phyloP scores from a whole-genome alignment of 768 basidiomycete species.

The Amanita rubescens region DNA sequence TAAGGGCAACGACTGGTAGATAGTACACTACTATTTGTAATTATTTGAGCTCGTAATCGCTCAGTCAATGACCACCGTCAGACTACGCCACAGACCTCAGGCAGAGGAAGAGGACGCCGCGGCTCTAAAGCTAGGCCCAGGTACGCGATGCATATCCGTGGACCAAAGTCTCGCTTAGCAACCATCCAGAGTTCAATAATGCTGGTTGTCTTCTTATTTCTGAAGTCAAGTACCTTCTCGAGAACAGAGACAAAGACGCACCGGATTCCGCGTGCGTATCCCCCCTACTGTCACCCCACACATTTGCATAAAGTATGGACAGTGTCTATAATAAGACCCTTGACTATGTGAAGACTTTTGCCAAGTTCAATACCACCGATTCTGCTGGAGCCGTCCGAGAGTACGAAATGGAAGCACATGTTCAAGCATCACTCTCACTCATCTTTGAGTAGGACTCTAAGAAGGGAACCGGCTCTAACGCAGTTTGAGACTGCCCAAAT shows the following conservation, averaged over 20 bases:
- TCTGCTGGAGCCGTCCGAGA: slow-evolving; percentile 82
- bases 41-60: neutral
- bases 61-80: slow-evolving; percentile 42
- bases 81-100: slow-evolving; percentile 56
- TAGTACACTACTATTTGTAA: neutral
- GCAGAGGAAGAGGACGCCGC: slow-evolving; percentile 84
- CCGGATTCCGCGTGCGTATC: slow-evolving; percentile 74
- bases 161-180: neutral
- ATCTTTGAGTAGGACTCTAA: slow-evolving; percentile 50
- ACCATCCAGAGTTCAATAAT: slow-evolving; percentile 72
- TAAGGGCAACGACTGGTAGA: slow-evolving; percentile 33
- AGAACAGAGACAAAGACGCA: slow-evolving; percentile 81
- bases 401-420: slow-evolving; percentile 35
- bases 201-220: slow-evolving; percentile 87
- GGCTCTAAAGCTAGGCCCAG: slow-evolving; percentile 73
- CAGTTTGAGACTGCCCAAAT: slow-evolving; percentile 93
- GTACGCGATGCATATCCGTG: slow-evolving; percentile 24
- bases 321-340: slow-evolving; percentile 92
- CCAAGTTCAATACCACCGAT: slow-evolving; percentile 83
- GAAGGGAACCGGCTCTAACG: slow-evolving; percentile 71
- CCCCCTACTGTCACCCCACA: neutral
- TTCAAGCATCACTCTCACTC: neutral
- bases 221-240: slow-evolving; percentile 85
- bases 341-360: slow-evolving; percentile 87
- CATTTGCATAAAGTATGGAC: neutral